phyloP scores from a whole-genome alignment of 495 filamentous ascomycete genomes.

The Neurospora sp. region DNA sequence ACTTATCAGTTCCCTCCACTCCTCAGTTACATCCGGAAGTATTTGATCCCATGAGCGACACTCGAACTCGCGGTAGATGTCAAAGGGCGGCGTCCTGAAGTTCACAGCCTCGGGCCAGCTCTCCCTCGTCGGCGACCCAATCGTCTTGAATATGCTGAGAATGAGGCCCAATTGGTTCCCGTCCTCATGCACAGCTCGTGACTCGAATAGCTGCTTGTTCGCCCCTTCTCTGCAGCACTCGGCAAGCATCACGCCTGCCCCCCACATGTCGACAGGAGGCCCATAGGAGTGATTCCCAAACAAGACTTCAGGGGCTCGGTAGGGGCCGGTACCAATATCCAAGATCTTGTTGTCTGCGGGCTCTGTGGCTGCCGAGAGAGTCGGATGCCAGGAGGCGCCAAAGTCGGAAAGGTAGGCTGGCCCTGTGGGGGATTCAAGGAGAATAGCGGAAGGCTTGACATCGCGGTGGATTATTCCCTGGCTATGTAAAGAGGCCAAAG shows the following conservation, averaged over 20 bases:
- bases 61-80: slow-evolving; percentile 41
- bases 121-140: slow-evolving; percentile 71
- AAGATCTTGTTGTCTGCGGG: slow-evolving; percentile 62
- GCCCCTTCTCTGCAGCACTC: slow-evolving; percentile 46
- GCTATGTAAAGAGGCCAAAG: slow-evolving; percentile 59
- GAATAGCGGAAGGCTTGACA: slow-evolving; percentile 83
- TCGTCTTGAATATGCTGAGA: slow-evolving; percentile 74
- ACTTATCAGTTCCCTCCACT: slow-evolving; percentile 11
- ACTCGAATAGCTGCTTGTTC: slow-evolving; percentile 60
- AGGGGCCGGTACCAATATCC: slow-evolving; percentile 87
- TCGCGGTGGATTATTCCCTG: slow-evolving; percentile 82
- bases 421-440: slow-evolving; percentile 57
- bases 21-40: slow-evolving; percentile 5
- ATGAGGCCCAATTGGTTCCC: slow-evolving; percentile 90
- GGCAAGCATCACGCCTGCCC: slow-evolving; percentile 72
- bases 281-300: slow-evolving; percentile 74
- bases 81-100: slow-evolving; percentile 42
- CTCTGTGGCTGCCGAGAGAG: slow-evolving; percentile 48
- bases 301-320: slow-evolving; percentile 80
- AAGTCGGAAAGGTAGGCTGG: slow-evolving; percentile 80
- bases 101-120: slow-evolving; percentile 58
- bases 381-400: slow-evolving; percentile 74
- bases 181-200: slow-evolving; percentile 55
- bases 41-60: slow-evolving; percentile 15
- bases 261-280: slow-evolving; percentile 75